These are phyloP conservation scores for Phyllosticta citriasiana DNA, from an alignment of 2,329 filamentous ascomycete genomes.

Conservation along the genomic window DNA sequence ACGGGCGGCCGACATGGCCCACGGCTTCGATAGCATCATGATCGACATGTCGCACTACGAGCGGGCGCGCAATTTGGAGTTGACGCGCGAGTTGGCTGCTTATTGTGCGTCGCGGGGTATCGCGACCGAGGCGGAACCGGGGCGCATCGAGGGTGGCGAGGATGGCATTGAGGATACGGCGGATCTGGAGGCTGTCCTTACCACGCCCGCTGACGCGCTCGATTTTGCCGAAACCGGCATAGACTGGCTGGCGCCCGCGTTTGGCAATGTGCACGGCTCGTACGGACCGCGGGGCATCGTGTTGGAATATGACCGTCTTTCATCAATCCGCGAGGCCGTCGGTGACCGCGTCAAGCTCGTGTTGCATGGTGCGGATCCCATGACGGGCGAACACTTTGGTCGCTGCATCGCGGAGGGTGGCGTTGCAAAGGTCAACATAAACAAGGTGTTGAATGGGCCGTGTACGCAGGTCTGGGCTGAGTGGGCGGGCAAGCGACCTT, in stretches of 20 bases:
- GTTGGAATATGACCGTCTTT: slow-evolving; percentile 49
- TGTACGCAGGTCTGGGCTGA: slow-evolving; percentile 39
- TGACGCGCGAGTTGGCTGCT: slow-evolving; percentile 49
- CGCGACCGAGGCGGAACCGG: slow-evolving; percentile 59
- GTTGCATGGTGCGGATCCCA: slow-evolving; percentile 50
- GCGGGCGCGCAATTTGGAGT: slow-evolving; percentile 55
- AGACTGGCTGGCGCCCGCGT: slow-evolving; percentile 62
- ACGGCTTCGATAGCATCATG: slow-evolving; percentile 53
- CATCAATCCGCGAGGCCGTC: slow-evolving; percentile 39
- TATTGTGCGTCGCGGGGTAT: slow-evolving; percentile 56
- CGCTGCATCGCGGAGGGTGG: slow-evolving; percentile 42
- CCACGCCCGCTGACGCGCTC: slow-evolving; percentile 56
- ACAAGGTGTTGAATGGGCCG: slow-evolving; percentile 47
- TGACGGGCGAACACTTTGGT: slow-evolving; percentile 44
- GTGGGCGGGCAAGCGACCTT: slow-evolving; percentile 40
- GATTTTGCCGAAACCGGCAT: slow-evolving; percentile 62
- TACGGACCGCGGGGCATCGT: slow-evolving; percentile 48
- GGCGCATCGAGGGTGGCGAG: slow-evolving; percentile 61
- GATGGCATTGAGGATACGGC: slow-evolving; percentile 62
- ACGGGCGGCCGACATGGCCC: slow-evolving; percentile 42
- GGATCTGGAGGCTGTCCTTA: slow-evolving; percentile 53
- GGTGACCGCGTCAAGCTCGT: slow-evolving; percentile 42
- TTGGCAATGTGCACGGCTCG: slow-evolving; percentile 66
- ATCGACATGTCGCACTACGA: slow-evolving; percentile 67
- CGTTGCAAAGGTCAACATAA: slow-evolving; percentile 49